Base-by-base conservation (phyloP, 139 green algal species). In the Chlorella sp. region DNA sequence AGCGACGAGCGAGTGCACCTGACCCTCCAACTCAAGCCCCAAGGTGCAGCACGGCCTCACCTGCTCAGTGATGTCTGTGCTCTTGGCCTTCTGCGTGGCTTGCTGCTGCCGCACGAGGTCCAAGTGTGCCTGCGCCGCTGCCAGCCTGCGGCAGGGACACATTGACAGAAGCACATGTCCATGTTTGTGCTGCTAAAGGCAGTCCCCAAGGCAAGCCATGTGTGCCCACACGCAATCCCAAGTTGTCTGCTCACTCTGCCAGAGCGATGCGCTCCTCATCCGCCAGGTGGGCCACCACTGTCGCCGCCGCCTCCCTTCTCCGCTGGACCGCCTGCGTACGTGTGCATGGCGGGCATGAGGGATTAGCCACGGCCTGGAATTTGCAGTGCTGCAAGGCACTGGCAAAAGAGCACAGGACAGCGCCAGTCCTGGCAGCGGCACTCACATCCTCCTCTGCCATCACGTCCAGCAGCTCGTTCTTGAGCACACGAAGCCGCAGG, bases 391-490 rank as follows among this genome's bases (percentile, higher is more conserved):
- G n/a, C n/a, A n/a, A n/a, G n/a, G n/a, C n/a, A n/a, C n/a, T n/a
- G n/a, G n/a, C n/a, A n/a, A n/a, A n/a, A n/a, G n/a, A n/a, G n/a
- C n/a, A n/a, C n/a, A n/a, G n/a, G n/a, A n/a, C n/a, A n/a, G n/a
- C n/a, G n/a, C n/a, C n/a, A n/a, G n/a, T n/a, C n/a, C n/a, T n/a
- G n/a, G n/a, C n/a, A n/a, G n/a, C n/a, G n/a, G n/a, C n/a, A 17
- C 42, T 1, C 65, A 60, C 76, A 49, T 63, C 50, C 69, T 76
- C 67, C 62, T 83, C 67, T 2, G 31, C 35, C 24, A 62, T 35
- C n/a, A 70, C 74, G 35, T 83, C 78, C 0, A 71, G 23, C 65
- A 80, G 42, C 70, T 83, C 78, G 62, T 83, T 83, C 14, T 70
- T 55, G 36, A 83, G 69, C 63, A 83, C 77, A 5, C 67, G 66